Evolutionary conservation across 139 green algal species (phyloP).

Genomic region (Chlamydomonas applanata): DNA sequence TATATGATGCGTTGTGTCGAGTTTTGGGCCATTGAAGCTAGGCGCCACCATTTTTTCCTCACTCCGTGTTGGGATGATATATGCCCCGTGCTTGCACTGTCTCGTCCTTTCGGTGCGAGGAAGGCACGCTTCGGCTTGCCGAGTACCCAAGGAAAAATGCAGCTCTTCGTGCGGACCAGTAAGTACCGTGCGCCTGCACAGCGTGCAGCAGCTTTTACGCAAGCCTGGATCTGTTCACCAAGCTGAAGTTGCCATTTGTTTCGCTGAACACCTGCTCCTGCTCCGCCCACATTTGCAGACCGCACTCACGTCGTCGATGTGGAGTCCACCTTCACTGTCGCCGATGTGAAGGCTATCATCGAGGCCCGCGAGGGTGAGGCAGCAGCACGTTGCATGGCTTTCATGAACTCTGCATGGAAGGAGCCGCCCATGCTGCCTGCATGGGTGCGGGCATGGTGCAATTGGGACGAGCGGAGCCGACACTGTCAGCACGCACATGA

Average conservation of each 20-base stretch:
- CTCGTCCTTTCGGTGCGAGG: constrained; percentile 41
- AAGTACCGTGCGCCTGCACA: no score
- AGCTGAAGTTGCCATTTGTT: no score
- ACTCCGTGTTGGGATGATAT: no score
- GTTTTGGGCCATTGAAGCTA: background rate
- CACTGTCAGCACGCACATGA: no score
- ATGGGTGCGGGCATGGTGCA: background rate
- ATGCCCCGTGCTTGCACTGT: background rate
- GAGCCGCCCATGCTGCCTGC: background rate
- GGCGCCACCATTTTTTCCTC: no score
- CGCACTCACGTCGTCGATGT: constrained; percentile 77
- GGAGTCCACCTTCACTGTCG: constrained; percentile 59
- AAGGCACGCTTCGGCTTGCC: constrained; percentile 45
- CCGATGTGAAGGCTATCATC: constrained; percentile 79
- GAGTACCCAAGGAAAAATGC: constrained; percentile 52
- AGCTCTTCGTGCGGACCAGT: constrained; percentile 71
- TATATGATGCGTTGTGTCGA: no score
- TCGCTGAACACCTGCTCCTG: no score
- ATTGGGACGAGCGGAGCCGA: background rate
- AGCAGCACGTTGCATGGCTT: background rate
- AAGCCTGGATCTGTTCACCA: no score
- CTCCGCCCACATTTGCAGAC: constrained; percentile 51
- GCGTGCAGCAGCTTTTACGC: no score
- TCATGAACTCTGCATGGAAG: background rate
- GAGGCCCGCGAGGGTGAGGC: constrained; percentile 70